A percentile compares a stretch with the other conserved stretches of the same genome.
Conservation (phyloP, 2,329 filamentous ascomycete genomes). For the Arthroderma sp. region DNA sequence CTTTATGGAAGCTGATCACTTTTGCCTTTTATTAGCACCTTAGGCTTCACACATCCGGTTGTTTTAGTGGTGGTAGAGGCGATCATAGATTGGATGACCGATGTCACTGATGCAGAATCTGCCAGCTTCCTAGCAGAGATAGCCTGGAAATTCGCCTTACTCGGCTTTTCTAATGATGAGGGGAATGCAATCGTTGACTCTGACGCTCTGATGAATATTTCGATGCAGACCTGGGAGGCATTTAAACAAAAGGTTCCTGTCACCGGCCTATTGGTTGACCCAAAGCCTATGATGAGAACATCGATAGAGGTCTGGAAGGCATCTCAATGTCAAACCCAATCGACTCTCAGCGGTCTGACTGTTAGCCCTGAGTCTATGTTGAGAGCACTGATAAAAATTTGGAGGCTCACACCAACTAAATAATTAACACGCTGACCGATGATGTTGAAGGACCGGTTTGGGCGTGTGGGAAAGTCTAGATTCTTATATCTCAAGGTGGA, state of each 20-base stretch:
- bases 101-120: slow-evolving; percentile 13
- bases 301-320: slow-evolving; percentile 12
- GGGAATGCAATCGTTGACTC: slow-evolving; percentile 10
- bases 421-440: too few species aligned
- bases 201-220: slow-evolving; percentile 9
- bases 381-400: neutral
- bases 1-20: too few species aligned
- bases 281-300: slow-evolving; percentile 8
- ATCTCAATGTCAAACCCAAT: slow-evolving; percentile 3
- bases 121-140: slow-evolving; percentile 14
- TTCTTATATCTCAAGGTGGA: too few species aligned
- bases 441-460: too few species aligned
- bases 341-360: neutral
- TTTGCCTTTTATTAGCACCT: slow-evolving; percentile 9
- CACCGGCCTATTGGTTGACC: too few species aligned
- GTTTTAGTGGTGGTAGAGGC: slow-evolving; percentile 12
- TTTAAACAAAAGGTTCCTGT: too few species aligned
- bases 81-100: slow-evolving; percentile 15
- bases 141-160: slow-evolving; percentile 12
- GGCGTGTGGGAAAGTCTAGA: too few species aligned
- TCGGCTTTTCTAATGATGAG: slow-evolving; percentile 11
- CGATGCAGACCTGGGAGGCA: slow-evolving; percentile 12
- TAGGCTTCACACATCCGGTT: slow-evolving; percentile 12
- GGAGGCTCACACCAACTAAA: neutral
- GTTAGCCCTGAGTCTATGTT: neutral